Base-by-base conservation (phyloP, 768 basidiomycete species). In the Suillus fuscotomentosus region DNA sequence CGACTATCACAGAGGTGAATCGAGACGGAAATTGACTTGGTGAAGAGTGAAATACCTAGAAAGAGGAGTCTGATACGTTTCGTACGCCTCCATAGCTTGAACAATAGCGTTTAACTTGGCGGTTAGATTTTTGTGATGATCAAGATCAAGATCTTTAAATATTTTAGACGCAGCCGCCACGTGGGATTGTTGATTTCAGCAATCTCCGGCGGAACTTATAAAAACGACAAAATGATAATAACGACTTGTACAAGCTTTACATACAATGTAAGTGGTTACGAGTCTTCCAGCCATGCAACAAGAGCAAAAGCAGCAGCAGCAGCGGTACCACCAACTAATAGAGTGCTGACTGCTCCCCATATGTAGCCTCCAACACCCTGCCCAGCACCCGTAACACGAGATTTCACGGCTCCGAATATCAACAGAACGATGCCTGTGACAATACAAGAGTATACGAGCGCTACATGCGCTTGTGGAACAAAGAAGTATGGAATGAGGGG, bases 401-500 rank as follows among this genome's bases (percentile, higher is more conserved):
- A 86, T 75, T 95, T 96, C 71, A 94, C 86, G 1, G 85, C 89
- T 48, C 95, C 95, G 70, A 96, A 97, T 55, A 95, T 75, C 67
- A 97, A 84, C 17, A 97, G 81, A 27, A 95, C 84, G 61, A 94
- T 71, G 7, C 91, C 91, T 5, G 95, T 97, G 63, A 95, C 75
- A 65, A 91, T 71, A 62, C 79, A 88, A 0, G 89, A 90, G 69
- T 86, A 94, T 53, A 92, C 77, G 56, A 94, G 81, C 48, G 90
- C 84, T 24, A 86, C 75, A 45, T 88, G 84, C 7, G 94, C 95
- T 11, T 77, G 76, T 3, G 86, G 76, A 68, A 95, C 86, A 80
- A 95, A 94, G 80, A 99, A 95, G 79, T 97, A 97, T 13, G 95
- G 95, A 11, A 95, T 70, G 41, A 99, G 84, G 1, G 97, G 97